Evolutionary conservation across 768 basidiomycete genomes (phyloP).

Genomic region (Kwoniella europaea): DNA sequence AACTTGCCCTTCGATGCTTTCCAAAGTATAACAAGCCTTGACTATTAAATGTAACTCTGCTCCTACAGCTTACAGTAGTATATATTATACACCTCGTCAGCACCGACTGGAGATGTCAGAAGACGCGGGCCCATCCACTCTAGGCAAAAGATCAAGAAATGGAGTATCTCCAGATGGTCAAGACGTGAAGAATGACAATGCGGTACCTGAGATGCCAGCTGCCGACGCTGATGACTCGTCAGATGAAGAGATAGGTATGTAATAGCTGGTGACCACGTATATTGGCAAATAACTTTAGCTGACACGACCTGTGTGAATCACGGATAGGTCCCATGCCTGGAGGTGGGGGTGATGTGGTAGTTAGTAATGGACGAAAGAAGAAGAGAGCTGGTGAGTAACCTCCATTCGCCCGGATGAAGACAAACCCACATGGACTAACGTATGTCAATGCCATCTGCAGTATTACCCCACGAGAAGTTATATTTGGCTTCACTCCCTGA

Average conservation of each 20-base stretch:
- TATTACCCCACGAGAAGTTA: conserved; percentile 88
- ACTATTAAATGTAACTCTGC: too few relatives aligned
- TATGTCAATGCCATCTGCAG: conserved; percentile 59
- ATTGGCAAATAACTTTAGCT: not conserved
- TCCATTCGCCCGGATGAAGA: not conserved
- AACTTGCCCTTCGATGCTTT: too few relatives aligned
- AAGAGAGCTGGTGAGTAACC: conserved; percentile 54
- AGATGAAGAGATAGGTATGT: conserved; percentile 50
- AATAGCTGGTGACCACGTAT: not conserved
- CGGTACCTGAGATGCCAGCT: conserved; percentile 50
- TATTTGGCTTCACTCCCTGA: conserved; percentile 91
- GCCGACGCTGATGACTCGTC: conserved; percentile 48
- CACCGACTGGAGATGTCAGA: conserved; percentile 18
- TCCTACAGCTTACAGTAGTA: too few relatives aligned
- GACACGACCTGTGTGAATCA: not conserved
- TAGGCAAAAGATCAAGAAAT: conserved; percentile 24
- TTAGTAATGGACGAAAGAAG: conserved; percentile 43
- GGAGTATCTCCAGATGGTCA: not conserved
- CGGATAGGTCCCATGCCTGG: conserved; percentile 50
- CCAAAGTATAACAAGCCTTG: too few relatives aligned
- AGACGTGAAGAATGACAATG: conserved; percentile 9
- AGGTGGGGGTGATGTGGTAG: conserved; percentile 28
- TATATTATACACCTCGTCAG: too few relatives aligned
- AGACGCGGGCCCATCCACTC: conserved; percentile 17
- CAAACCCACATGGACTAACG: not conserved